phyloP scores from a whole-genome alignment of 2,329 filamentous ascomycete genomes.

The Monilinia fructigena region DNA sequence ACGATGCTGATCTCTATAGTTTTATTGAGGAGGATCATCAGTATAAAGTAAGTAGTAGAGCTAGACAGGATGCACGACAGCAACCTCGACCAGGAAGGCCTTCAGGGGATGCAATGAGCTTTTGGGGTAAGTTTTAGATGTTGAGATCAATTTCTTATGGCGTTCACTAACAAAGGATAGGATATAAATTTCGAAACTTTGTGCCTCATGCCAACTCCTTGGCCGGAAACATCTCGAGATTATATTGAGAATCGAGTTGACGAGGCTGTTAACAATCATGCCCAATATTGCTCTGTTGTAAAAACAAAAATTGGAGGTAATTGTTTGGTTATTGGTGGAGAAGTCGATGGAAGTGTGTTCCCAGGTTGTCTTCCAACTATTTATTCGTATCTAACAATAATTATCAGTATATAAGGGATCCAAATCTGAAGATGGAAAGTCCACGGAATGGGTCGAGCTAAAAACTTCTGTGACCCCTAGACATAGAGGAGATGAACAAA shows the following conservation, averaged over 20 bases:
- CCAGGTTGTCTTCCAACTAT: slow-evolving; percentile 14
- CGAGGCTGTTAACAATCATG: slow-evolving; percentile 78
- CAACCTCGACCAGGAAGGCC: slow-evolving; percentile 50
- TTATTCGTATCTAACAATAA: neutral
- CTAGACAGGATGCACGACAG: slow-evolving; percentile 53
- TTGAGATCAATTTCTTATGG: neutral
- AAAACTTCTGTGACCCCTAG: slow-evolving; percentile 70
- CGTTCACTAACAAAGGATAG: slow-evolving; percentile 46
- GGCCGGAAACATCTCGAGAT: slow-evolving; percentile 69
- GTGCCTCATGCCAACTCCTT: slow-evolving; percentile 70
- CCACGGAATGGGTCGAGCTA: slow-evolving; percentile 89
- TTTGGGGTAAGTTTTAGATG: slow-evolving; percentile 66
- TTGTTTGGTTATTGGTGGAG: slow-evolving; percentile 78
- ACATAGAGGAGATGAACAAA: slow-evolving; percentile 67
- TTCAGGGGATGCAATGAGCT: slow-evolving; percentile 81
- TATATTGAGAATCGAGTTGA: slow-evolving; percentile 75
- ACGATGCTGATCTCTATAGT: slow-evolving; percentile 47
- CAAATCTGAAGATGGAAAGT: slow-evolving; percentile 64
- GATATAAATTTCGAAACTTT: slow-evolving; percentile 97
- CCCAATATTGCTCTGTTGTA: slow-evolving; percentile 94
- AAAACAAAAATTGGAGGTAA: slow-evolving; percentile 79
- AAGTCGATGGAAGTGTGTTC: slow-evolving; percentile 78
- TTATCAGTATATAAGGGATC: slow-evolving; percentile 69
- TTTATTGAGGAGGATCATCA: slow-evolving; percentile 91
- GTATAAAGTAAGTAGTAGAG: slow-evolving; percentile 64